Percentiles rank a stretch among this genome's conserved stretches.
Evolutionary conservation across 2,329 filamentous ascomycete species (phyloP).

Genomic region (Calcarisporium arbuscula): DNA sequence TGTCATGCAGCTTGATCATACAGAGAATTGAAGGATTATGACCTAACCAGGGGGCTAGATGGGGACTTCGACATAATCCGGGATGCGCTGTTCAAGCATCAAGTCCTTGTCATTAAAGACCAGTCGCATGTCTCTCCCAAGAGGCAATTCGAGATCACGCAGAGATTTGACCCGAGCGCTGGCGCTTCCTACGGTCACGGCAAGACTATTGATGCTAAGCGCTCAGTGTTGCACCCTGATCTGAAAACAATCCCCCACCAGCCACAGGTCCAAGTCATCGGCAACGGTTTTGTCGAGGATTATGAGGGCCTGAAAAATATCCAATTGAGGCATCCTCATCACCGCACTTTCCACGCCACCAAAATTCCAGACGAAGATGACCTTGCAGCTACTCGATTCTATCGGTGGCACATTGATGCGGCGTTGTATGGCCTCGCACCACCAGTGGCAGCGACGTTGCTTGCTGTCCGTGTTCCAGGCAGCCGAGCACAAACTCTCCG

Average conservation of each 20-base stretch:
- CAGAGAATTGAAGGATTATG: conserved; percentile 44
- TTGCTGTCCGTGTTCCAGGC: conserved; percentile 66
- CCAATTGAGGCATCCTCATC: conserved; percentile 66
- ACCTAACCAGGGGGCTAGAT: conserved; percentile 32
- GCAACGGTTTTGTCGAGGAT: conserved; percentile 61
- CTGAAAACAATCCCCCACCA: conserved; percentile 76
- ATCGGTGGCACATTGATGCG: conserved; percentile 76
- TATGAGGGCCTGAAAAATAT: conserved; percentile 68
- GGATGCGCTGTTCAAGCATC: conserved; percentile 59
- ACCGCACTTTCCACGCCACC: conserved; percentile 67
- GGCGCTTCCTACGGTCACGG: conserved; percentile 66
- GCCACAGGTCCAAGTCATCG: conserved; percentile 69
- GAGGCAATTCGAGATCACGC: conserved; percentile 69
- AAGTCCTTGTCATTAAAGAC: conserved; percentile 65
- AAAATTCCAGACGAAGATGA: conserved; percentile 50
- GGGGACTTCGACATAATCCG: conserved; percentile 58
- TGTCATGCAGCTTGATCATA: conserved; percentile 39
- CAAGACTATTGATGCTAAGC: conserved; percentile 61
- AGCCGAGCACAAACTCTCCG: conserved; percentile 60
- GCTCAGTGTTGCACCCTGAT: conserved; percentile 67
- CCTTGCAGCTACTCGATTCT: conserved; percentile 51
- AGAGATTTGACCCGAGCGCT: conserved; percentile 62
- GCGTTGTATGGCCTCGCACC: conserved; percentile 71
- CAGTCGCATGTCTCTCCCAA: conserved; percentile 58
- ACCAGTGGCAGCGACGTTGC: conserved; percentile 63